Base-by-base conservation (phyloP, 495 filamentous ascomycete genomes). In the Penicillium parvum region DNA sequence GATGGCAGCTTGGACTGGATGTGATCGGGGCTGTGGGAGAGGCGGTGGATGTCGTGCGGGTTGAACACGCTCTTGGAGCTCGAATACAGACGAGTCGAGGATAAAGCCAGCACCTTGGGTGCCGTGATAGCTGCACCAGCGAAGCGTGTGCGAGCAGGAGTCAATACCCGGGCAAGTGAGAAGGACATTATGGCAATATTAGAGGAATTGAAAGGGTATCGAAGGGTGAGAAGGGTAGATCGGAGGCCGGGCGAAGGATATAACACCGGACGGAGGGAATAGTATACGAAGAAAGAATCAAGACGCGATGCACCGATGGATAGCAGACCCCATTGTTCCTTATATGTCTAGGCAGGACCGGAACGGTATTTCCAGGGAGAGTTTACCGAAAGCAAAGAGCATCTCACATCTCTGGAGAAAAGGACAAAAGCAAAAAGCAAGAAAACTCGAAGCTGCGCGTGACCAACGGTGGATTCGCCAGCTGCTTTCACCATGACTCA, bases 1-100 rank as follows among this genome's bases (percentile, higher is more conserved):
- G 53, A 36, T 0, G 69, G 60, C 5, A 61, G 37, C 19, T 62
- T 59, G 14, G 53, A 54, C 28, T 69, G 67, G 26, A 72, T 66
- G 52, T 64, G 58, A 19, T 66, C 55, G 4, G 53, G 37, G 17
- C 40, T 44, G 32, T 63, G 50, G 10, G 49, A 43, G 3, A 49
- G 16, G 16, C 41, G 44, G 41, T 49, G 50, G 6, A 57, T 49
- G 19, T 55, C 47, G 2, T 49, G 47, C 10, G 43, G 47, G 32
- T 21, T 48, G 40, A 51, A 52, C 15, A 34, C 23, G 32, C 32
- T 49, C 23, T 47, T 57, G 19, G 44, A 49, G 30, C 18, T 48
- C 11, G 46, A 51, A 25, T 49, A 57, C 12, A 51, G 44, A 3
- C 53, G 47, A 15, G 23, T 32, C 11, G 49, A 41, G 1, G 53